Conservation (phyloP, 176 grass and related monocot species). For the Cymbopogon citratus region DNA sequence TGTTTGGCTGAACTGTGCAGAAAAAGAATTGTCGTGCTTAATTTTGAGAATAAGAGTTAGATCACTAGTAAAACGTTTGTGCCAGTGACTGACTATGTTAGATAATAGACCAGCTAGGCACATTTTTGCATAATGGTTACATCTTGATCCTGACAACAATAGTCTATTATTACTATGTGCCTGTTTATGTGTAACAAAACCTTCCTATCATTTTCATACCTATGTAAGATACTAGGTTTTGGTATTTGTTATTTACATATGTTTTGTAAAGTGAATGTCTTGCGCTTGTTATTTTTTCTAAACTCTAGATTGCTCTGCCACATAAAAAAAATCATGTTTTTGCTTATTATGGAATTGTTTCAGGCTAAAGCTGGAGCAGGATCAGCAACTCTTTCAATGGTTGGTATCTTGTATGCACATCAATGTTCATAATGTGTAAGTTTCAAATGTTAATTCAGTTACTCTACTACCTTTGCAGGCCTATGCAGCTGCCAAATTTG, state of each 20-base stretch:
- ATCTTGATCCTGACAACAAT: background rate
- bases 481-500: conserved; percentile 73
- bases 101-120: background rate
- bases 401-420: conserved; percentile 23
- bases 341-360: background rate
- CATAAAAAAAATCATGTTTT: background rate
- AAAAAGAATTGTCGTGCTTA: background rate
- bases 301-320: background rate
- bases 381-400: conserved; percentile 89
- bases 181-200: background rate
- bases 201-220: background rate
- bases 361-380: conserved; percentile 89
- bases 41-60: background rate
- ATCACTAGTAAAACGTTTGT: background rate
- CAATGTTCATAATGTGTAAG: background rate
- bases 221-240: background rate
- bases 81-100: background rate
- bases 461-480: conserved; percentile 35
- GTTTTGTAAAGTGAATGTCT: background rate
- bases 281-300: background rate
- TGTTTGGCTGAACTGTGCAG: background rate
- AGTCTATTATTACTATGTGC: background rate
- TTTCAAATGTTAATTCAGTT: background rate
- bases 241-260: background rate
- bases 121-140: background rate